Evolutionary conservation across 1,284 basidiomycete genomes (phyloP).

Genomic region (Mycosarcoma mackinlayi): DNA sequence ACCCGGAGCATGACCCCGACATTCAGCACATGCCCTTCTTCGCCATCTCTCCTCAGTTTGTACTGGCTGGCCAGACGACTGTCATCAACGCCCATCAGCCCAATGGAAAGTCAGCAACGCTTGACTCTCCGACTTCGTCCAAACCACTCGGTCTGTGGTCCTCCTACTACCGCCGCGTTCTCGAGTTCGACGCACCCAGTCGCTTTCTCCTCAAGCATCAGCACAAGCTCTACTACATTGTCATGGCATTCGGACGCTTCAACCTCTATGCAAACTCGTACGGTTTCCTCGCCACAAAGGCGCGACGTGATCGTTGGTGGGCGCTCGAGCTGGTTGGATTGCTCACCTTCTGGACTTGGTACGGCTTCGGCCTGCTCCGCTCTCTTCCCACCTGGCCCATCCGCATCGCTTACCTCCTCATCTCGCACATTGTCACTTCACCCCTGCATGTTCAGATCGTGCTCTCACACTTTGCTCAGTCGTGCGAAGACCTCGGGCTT

Average conservation of each 20-base stretch:
- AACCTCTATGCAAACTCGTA: slow-evolving; percentile 95
- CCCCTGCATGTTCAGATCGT: slow-evolving; percentile 85
- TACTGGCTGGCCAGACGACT: slow-evolving; percentile 42
- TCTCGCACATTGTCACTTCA: slow-evolving; percentile 83
- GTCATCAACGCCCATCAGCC: slow-evolving; percentile 20
- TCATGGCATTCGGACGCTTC: slow-evolving; percentile 92
- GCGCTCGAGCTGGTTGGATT: slow-evolving; percentile 77
- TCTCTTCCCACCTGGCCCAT: slow-evolving; percentile 78
- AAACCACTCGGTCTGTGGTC: slow-evolving; percentile 76
- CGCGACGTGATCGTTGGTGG: slow-evolving; percentile 68
- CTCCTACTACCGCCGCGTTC: slow-evolving; percentile 90
- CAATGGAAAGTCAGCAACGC: slow-evolving; percentile 1
- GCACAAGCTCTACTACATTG: slow-evolving; percentile 91
- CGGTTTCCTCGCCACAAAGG: slow-evolving; percentile 75
- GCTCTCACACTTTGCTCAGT: slow-evolving; percentile 96
- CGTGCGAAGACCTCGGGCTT: slow-evolving; percentile 89
- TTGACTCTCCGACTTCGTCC: not conserved
- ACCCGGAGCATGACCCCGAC: slow-evolving; percentile 90
- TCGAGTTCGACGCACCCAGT: slow-evolving; percentile 81
- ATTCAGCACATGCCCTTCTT: slow-evolving; percentile 97
- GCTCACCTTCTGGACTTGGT: slow-evolving; percentile 84
- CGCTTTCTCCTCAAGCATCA: slow-evolving; percentile 80
- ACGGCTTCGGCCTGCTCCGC: slow-evolving; percentile 72
- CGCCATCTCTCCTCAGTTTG: slow-evolving; percentile 87
- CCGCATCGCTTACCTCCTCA: slow-evolving; percentile 77